A percentile compares a stretch with the other conserved stretches of the same genome.
phyloP scores from a whole-genome alignment of 129 eudicot species.

The Solidago caesia region DNA sequence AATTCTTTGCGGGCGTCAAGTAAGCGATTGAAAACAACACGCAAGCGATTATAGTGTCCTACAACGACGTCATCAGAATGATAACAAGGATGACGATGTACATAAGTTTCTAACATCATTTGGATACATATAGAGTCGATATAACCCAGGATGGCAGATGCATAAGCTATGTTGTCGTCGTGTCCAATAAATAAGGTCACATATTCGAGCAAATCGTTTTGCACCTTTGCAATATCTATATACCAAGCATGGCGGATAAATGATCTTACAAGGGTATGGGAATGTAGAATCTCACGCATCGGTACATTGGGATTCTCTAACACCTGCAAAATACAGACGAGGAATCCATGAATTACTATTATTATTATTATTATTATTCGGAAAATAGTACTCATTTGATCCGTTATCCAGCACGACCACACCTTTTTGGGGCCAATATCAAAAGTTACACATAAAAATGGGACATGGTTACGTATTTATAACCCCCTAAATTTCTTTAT shows the following conservation, averaged over 20 bases:
- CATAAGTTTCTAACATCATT: background rate
- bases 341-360: background rate
- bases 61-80: background rate
- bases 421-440: background rate
- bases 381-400: background rate
- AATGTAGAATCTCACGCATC: background rate
- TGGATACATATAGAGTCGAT: background rate
- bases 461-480: no score
- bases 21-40: no score
- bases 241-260: conserved; percentile 14
- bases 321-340: background rate
- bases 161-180: background rate
- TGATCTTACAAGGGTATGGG: conserved; percentile 15
- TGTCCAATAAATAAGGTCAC: background rate
- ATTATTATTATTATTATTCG: background rate
- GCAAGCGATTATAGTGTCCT: no score
- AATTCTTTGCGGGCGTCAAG: no score
- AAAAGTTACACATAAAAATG: no score
- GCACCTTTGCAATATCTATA: background rate
- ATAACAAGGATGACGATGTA: background rate
- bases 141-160: background rate
- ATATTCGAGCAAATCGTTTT: background rate
- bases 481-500: background rate
- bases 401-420: background rate
- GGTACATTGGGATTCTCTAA: background rate